phyloP scores from a whole-genome alignment of 2,329 filamentous ascomycete species.

The Cephalotrichum gorgonifer region DNA sequence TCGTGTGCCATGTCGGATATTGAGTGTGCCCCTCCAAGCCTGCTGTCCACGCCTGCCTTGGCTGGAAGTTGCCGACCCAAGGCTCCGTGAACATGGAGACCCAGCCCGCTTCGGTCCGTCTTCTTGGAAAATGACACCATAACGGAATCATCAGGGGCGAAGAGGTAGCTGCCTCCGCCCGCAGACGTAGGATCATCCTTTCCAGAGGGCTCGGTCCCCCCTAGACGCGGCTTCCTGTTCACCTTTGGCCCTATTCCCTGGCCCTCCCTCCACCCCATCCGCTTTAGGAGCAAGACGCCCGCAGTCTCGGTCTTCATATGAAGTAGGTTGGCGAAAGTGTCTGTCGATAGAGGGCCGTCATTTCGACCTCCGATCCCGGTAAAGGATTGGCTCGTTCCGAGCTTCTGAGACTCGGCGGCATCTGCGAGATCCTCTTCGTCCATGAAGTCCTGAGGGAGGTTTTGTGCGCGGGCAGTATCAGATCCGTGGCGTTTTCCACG shows the following conservation, averaged over 20 bases:
- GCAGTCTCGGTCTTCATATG: constrained; percentile 68
- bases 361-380: constrained; percentile 55
- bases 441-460: constrained; percentile 84
- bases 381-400: constrained; percentile 67
- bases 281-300: constrained; percentile 73
- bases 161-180: constrained; percentile 52
- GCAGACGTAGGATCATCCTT: constrained; percentile 13
- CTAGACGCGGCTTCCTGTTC: constrained; percentile 61
- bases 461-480: constrained; percentile 42
- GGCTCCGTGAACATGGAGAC: background rate
- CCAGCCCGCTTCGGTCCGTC: background rate
- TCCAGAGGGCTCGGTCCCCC: background rate
- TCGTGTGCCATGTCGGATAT: background rate
- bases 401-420: constrained; percentile 63
- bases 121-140: background rate
- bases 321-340: constrained; percentile 59
- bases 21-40: background rate
- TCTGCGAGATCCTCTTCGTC: constrained; percentile 92
- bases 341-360: background rate
- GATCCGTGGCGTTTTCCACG: constrained; percentile 67
- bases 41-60: background rate
- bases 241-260: constrained; percentile 89
- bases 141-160: constrained; percentile 69
- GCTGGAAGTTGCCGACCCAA: background rate
- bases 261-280: constrained; percentile 93